Percentiles rank a stretch among this genome's conserved stretches.
Conservation (phyloP, 129 eudicot genomes). For the Artemisia argyi region DNA sequence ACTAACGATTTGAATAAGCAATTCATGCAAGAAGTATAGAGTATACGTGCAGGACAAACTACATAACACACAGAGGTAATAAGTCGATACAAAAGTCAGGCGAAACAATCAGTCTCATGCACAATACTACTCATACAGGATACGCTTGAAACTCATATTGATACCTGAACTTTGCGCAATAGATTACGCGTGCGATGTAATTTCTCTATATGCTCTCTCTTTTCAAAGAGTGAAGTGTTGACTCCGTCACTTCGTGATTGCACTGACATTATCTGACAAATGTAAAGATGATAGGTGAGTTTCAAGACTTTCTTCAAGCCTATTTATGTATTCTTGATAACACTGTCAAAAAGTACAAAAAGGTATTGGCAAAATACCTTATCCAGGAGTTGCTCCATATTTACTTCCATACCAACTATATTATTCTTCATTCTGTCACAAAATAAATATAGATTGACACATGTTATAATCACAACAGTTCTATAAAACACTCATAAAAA, state of each 20-base stretch:
- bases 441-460: neutral
- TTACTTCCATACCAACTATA: conserved; percentile 92
- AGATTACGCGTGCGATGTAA: conserved; percentile 94
- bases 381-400: conserved; percentile 95
- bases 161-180: conserved; percentile 96
- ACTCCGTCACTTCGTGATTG: conserved; percentile 98
- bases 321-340: conserved; percentile 20
- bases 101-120: neutral
- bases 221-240: conserved; percentile 86
- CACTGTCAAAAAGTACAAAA: conserved; percentile 16
- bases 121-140: neutral
- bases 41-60: conserved; percentile 1
- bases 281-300: conserved; percentile 18
- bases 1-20: neutral
- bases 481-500: conserved; percentile 12
- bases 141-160: conserved; percentile 10
- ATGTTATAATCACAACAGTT: conserved; percentile 10
- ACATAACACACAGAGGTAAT: conserved; percentile 3
- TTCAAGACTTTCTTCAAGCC: conserved; percentile 16
- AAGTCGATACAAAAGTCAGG: neutral
- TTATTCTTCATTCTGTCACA: conserved; percentile 88
- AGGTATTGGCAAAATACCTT: conserved; percentile 51
- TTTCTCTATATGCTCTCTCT: conserved; percentile 93
- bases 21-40: neutral
- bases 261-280: conserved; percentile 78